Conservation (phyloP, 2,329 filamentous ascomycete species). For the Diaporthe sp. region DNA sequence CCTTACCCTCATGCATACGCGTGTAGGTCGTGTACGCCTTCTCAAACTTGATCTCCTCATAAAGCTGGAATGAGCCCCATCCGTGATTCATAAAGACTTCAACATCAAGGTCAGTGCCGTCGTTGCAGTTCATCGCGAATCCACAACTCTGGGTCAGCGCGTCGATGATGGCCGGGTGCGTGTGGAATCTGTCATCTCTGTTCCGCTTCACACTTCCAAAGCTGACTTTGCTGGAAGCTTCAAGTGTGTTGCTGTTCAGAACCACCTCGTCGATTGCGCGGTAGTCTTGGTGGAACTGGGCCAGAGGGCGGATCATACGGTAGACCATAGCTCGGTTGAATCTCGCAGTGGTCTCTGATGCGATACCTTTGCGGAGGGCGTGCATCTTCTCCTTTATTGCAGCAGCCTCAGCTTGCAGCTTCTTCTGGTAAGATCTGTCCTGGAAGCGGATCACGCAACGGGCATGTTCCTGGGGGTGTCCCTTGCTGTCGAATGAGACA, state of each 20-base stretch:
- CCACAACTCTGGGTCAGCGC: conserved; percentile 70
- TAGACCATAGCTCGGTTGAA: conserved; percentile 82
- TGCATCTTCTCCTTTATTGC: conserved; percentile 74
- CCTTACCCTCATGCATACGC: conserved; percentile 66
- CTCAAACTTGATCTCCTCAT: conserved; percentile 57
- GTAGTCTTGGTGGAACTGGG: conserved; percentile 68
- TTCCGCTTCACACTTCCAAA: conserved; percentile 57
- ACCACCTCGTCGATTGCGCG: conserved; percentile 70
- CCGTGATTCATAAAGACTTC: conserved; percentile 71
- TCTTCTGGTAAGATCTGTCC: neutral
- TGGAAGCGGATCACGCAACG: conserved; percentile 68
- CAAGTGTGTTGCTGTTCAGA: conserved; percentile 58
- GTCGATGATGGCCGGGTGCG: conserved; percentile 70
- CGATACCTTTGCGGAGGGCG: conserved; percentile 69
- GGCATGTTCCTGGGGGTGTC: conserved; percentile 75
- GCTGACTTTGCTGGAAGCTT: conserved; percentile 56
- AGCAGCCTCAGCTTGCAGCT: conserved; percentile 7
- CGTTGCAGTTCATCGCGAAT: conserved; percentile 71
- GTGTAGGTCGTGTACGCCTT: conserved; percentile 69
- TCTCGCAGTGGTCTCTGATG: conserved; percentile 76
- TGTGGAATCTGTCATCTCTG: conserved; percentile 64
- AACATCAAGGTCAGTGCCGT: conserved; percentile 65
- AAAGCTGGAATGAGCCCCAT: conserved; percentile 66
- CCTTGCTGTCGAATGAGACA: conserved; percentile 68
- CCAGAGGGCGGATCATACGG: conserved; percentile 72